Base-by-base conservation (phyloP, 805 yeast genomes). In the Sungouiozyma ichnusensis region DNA sequence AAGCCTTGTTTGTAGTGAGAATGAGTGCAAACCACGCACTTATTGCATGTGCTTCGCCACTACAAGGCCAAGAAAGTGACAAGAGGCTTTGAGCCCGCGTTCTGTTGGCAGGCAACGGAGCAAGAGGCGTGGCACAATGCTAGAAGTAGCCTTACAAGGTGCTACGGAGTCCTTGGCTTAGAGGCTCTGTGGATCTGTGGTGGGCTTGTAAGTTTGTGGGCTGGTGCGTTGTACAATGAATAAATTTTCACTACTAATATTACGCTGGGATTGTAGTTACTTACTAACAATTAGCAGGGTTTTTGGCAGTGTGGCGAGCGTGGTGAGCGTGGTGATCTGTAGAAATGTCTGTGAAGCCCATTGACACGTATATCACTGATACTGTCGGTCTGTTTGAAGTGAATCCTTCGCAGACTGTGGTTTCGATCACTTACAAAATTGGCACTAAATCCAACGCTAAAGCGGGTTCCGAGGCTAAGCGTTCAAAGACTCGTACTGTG, bases 341-440 rank as follows among this genome's bases (percentile, higher is more conserved):
- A 33, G 27, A 16, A 29, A 39, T 55, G 60, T 48, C 55, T 14
- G 44, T 53, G 4, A 59, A 54, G 37, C 58, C 67, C 19, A 53
- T 70, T 50, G 73, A 70, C 47, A 53, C 59, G 7, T 72, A 64
- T 44, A 69, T 72, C 36, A 64, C 62, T 39, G 63, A 65, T 38
- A 60, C 72, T 36, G 62, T 60, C n/a, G 62, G 59, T 18, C 60
- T 72, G 18, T 58, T 71, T 29, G 65, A 63, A 38, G 73, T 68
- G 4, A 62, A 70, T 38, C 76, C 76, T 2, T 60, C 62, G 6
- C 56, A 57, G 35, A 52, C 60, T 9, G 37, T 42, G 4, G 38
- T 60, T 6, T 46, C 63, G 20, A 51, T 68, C 17, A 54, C 67
- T 7, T 70, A 68, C 52, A 60, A 66, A 14, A 65, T 62, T 43